Evolutionary conservation across 2,329 filamentous ascomycete genomes (phyloP).

Genomic region (Apiospora kogelbergensis): DNA sequence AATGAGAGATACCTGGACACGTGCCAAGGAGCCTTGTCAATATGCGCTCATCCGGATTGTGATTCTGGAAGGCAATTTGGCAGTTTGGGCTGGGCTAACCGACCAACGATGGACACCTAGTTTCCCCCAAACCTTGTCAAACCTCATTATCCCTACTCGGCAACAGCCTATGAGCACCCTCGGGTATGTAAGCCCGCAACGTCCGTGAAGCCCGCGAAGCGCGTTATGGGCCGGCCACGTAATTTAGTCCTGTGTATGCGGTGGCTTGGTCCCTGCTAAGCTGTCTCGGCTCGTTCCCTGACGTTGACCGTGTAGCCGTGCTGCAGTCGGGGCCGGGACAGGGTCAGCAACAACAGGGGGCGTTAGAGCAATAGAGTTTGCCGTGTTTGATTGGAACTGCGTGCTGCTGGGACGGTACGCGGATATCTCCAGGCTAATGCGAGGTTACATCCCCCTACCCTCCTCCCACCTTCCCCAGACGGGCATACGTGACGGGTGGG

Average conservation of each 20-base stretch:
- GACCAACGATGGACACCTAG: not conserved
- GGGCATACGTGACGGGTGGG: not conserved
- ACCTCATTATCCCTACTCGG: not conserved
- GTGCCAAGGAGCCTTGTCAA: not conserved
- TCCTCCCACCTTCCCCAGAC: not conserved
- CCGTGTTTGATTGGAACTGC: not conserved
- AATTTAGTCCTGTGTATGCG: not conserved
- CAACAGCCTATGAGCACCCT: not conserved
- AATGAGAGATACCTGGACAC: not conserved
- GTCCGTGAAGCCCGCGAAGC: constrained; percentile 2
- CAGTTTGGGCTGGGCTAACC: not conserved
- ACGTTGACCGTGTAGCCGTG: not conserved
- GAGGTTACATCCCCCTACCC: too few species aligned
- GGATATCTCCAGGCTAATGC: not conserved
- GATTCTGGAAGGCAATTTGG: not conserved
- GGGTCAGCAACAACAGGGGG: not conserved
- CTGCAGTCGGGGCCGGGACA: not conserved
- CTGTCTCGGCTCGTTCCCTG: not conserved
- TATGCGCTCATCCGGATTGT: not conserved
- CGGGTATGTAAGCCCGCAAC: not conserved
- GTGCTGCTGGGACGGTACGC: not conserved
- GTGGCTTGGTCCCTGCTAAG: not conserved
- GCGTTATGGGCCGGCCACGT: not conserved
- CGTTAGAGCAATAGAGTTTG: not conserved
- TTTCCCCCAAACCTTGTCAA: not conserved